These are phyloP conservation scores for Coemansia sp. DNA, from an alignment of 192 early-diverging fungal species.

Conservation along the genomic window DNA sequence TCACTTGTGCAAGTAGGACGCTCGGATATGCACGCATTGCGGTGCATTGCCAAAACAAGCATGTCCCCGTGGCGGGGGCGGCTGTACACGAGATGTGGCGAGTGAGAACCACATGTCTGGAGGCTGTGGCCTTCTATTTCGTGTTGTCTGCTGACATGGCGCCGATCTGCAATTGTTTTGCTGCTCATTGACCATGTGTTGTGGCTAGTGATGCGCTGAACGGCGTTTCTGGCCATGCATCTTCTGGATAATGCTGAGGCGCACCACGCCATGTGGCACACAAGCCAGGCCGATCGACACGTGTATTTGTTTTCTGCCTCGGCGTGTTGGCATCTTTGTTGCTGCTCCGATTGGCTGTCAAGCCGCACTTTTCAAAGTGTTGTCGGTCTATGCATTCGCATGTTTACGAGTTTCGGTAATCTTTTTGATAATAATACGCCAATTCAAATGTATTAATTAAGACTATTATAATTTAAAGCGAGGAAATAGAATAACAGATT, in stretches of 20 bases:
- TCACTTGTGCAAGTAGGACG: background rate
- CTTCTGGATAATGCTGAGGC: background rate
- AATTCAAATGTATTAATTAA: background rate
- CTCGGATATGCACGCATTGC: background rate
- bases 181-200: background rate
- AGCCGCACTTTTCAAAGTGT: background rate
- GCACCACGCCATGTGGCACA: background rate
- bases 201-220: background rate
- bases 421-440: background rate
- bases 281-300: background rate
- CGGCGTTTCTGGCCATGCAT: background rate
- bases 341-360: background rate
- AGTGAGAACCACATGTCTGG: conserved; percentile 2
- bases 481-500: no score
- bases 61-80: background rate
- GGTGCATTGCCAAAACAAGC: background rate
- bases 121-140: background rate
- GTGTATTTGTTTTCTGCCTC: no score
- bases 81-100: background rate
- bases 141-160: background rate
- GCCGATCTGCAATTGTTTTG: background rate
- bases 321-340: background rate
- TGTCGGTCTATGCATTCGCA: background rate
- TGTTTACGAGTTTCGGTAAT: background rate
- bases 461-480: no score